Evolutionary conservation across 2,329 filamentous ascomycete species (phyloP).

Genomic region (Penicillium sp.): DNA sequence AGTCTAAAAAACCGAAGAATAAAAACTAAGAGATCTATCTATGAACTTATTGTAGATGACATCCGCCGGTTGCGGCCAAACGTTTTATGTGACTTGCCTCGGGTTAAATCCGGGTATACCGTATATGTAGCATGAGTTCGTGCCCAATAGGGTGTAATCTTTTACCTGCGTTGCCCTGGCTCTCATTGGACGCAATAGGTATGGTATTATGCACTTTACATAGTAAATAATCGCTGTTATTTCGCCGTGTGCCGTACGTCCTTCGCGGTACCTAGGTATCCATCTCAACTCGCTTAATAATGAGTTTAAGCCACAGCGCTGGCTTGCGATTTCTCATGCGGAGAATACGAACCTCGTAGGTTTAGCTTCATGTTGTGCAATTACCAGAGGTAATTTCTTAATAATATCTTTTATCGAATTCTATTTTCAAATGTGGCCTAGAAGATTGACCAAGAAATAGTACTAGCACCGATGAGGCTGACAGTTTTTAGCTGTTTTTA

Average conservation of each 20-base stretch:
- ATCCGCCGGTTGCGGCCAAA: background rate
- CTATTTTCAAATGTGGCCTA: background rate
- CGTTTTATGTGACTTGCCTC: background rate
- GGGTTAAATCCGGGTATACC: background rate
- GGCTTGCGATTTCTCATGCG: background rate
- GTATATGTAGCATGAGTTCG: background rate
- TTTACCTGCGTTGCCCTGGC: background rate
- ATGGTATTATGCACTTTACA: background rate
- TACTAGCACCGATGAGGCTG: background rate
- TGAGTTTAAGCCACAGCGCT: background rate
- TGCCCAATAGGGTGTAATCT: background rate
- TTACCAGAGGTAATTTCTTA: background rate
- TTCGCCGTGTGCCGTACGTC: background rate
- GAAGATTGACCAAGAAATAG: background rate
- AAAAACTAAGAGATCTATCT: background rate
- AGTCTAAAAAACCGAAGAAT: background rate
- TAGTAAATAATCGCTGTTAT: background rate
- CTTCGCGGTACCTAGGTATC: too few species aligned
- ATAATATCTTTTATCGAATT: background rate
- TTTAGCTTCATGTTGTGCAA: background rate
- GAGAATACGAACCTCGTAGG: background rate
- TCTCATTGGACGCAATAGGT: background rate
- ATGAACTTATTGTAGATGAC: too few species aligned
- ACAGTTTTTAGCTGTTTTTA: background rate
- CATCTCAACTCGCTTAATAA: background rate